Percentiles rank a stretch among this genome's conserved stretches.
Evolutionary conservation across 129 eudicot species (phyloP).

Genomic region (Heracleum sosnowskyi): DNA sequence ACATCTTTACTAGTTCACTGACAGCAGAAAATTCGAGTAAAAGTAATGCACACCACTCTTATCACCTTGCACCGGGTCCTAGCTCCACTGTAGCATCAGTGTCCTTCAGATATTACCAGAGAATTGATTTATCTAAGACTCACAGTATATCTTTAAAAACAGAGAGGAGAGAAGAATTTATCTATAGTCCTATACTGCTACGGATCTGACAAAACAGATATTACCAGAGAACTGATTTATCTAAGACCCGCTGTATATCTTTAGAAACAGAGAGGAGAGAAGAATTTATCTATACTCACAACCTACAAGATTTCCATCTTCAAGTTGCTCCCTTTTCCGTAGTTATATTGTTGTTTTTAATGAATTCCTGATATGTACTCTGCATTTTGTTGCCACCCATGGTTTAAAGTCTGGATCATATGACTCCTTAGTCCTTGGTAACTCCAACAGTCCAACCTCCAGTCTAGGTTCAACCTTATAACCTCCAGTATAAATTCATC

Average conservation of each 20-base stretch:
- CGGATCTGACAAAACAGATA: neutral
- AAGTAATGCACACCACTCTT: neutral
- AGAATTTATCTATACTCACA: neutral
- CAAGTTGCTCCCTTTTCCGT: neutral
- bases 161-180: neutral
- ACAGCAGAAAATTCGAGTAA: neutral
- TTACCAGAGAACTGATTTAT: neutral
- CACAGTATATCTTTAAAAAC: neutral
- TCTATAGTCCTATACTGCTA: too few species aligned
- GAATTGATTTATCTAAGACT: neutral
- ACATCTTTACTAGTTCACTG: neutral
- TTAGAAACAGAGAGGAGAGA: neutral
- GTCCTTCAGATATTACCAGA: neutral
- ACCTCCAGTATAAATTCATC: neutral
- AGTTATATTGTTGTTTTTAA: neutral
- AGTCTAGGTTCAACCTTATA: neutral
- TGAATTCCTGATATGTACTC: neutral
- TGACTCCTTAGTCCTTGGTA: neutral
- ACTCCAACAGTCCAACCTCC: neutral
- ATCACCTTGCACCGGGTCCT: neutral
- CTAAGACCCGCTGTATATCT: neutral
- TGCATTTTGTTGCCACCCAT: neutral
- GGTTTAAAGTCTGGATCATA: neutral
- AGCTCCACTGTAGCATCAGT: neutral
- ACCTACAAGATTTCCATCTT: neutral